A percentile compares a stretch with the other conserved stretches of the same genome.
phyloP scores from a whole-genome alignment of 129 eudicot genomes.

The Sambucus nigra region DNA sequence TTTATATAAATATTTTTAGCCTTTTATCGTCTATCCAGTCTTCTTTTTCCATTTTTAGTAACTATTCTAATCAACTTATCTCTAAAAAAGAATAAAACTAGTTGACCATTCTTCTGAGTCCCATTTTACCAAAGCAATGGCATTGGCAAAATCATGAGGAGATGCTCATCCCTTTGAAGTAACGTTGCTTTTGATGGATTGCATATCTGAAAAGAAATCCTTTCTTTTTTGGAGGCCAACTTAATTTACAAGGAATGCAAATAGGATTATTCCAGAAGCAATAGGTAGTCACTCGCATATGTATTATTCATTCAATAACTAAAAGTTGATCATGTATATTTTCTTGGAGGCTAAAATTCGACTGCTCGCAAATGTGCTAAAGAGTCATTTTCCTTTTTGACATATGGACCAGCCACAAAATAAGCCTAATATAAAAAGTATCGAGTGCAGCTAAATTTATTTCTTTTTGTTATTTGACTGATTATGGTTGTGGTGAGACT shows the following conservation, averaged over 20 bases:
- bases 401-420: too few relatives aligned
- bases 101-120: too few relatives aligned
- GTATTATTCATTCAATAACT: not conserved
- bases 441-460: too few relatives aligned
- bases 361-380: too few relatives aligned
- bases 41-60: not conserved
- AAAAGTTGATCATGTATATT: not conserved
- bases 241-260: constrained; percentile 25
- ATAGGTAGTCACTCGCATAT: not conserved
- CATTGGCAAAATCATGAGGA: not conserved
- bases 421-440: too few relatives aligned
- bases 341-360: too few relatives aligned
- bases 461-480: too few relatives aligned
- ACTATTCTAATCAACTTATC: not conserved
- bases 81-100: not conserved
- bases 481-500: too few relatives aligned
- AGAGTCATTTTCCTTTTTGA: too few relatives aligned
- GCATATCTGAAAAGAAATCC: constrained; percentile 22
- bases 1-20: too few relatives aligned
- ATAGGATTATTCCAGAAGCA: constrained; percentile 1
- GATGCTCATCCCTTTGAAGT: constrained; percentile 38
- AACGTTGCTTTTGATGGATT: constrained; percentile 24
- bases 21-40: not conserved
- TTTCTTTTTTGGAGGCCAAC: constrained; percentile 15
- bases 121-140: too few relatives aligned